Evolutionary conservation across 2,329 filamentous ascomycete species (phyloP).

Genomic region (Aspergillus costaricaensis): DNA sequence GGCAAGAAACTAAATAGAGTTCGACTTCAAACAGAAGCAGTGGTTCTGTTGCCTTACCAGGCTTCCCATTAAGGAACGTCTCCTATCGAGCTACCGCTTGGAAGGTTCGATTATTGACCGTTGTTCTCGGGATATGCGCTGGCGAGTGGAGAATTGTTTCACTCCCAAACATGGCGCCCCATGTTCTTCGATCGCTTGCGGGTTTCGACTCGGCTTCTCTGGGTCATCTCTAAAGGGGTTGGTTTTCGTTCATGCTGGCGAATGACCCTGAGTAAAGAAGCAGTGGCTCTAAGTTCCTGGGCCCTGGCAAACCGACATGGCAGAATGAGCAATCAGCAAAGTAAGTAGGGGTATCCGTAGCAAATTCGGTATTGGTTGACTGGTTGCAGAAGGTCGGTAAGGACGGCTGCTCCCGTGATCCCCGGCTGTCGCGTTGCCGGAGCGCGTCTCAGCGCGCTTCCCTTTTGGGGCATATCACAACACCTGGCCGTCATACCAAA

Average conservation of each 20-base stretch:
- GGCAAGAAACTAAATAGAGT: slow-evolving; percentile 4
- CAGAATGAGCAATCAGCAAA: not conserved
- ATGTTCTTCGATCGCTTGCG: slow-evolving; percentile 3
- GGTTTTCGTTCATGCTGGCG: not conserved
- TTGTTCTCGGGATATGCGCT: not conserved
- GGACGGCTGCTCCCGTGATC: not conserved
- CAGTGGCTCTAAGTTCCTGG: not conserved
- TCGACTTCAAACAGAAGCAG: not conserved
- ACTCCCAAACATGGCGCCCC: slow-evolving; percentile 14
- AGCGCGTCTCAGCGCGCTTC: slow-evolving; percentile 2
- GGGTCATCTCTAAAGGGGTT: not conserved
- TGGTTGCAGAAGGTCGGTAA: too few relatives aligned
- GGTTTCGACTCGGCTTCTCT: not conserved
- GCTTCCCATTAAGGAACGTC: not conserved
- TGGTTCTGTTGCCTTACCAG: not conserved
- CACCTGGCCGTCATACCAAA: not conserved
- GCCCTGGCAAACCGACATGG: not conserved
- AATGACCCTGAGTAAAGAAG: not conserved
- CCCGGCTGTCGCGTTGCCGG: not conserved
- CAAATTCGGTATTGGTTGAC: too few relatives aligned
- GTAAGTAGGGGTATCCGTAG: too few relatives aligned
- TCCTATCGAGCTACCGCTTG: not conserved
- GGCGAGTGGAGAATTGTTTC: slow-evolving; percentile 14
- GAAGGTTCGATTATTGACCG: slow-evolving; percentile 9
- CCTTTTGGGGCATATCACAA: slow-evolving; percentile 1